These are phyloP conservation scores for Populus davidiana DNA, from an alignment of 345 rosid species.

Conservation along the genomic window DNA sequence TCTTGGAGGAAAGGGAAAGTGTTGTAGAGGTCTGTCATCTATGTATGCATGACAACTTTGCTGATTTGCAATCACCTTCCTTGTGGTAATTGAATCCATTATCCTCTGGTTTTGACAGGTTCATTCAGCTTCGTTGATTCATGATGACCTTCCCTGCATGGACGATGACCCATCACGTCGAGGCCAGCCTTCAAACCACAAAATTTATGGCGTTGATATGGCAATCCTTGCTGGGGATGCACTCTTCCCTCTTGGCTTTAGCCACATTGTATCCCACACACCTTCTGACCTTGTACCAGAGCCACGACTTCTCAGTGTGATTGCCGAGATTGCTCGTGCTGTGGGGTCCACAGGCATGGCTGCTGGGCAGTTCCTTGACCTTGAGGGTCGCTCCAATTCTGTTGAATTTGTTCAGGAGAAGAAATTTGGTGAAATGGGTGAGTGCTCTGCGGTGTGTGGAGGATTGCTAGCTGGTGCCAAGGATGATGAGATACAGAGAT, in stretches of 20 bases:
- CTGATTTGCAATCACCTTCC: not conserved
- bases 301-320: conserved; percentile 58
- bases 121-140: conserved; percentile 87
- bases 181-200: conserved; percentile 91
- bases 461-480: conserved; percentile 83
- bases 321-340: conserved; percentile 83
- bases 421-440: conserved; percentile 81
- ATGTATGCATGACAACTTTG: not conserved
- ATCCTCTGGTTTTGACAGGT: conserved; percentile 39
- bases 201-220: conserved; percentile 63
- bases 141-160: conserved; percentile 96
- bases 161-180: conserved; percentile 79
- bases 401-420: conserved; percentile 73
- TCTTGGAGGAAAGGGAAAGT: not conserved
- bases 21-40: no score
- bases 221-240: conserved; percentile 98
- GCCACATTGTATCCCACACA: conserved; percentile 76
- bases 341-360: conserved; percentile 97
- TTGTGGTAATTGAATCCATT: not conserved
- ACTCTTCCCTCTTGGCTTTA: conserved; percentile 89
- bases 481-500: conserved; percentile 61
- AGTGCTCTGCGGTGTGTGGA: conserved; percentile 94
- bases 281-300: conserved; percentile 68
- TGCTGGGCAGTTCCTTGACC: conserved; percentile 92
- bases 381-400: conserved; percentile 63